These are phyloP conservation scores for Gaillardinia entomophila DNA, from an alignment of 805 yeast species.

Conservation along the genomic window DNA sequence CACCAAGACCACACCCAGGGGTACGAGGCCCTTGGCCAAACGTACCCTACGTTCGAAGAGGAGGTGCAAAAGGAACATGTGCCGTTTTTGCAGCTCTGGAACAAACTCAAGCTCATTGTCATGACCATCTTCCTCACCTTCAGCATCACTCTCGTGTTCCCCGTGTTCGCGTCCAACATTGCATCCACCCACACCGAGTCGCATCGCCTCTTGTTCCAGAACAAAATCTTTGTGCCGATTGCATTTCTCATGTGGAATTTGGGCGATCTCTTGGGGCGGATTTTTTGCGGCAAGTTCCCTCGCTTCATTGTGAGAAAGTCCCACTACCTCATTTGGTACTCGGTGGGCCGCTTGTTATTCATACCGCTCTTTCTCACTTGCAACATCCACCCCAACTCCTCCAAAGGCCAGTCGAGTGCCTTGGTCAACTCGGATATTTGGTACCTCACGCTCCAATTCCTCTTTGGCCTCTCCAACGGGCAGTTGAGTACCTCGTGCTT, in stretches of 20 bases:
- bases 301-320: slow-evolving; percentile 34
- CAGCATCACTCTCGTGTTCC: slow-evolving; percentile 70
- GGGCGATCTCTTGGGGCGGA: slow-evolving; percentile 81
- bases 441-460: slow-evolving; percentile 65
- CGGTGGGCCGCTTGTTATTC: slow-evolving; percentile 51
- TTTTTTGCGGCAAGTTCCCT: slow-evolving; percentile 45
- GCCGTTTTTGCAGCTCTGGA: slow-evolving; percentile 56
- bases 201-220: slow-evolving; percentile 35
- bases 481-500: slow-evolving; percentile 76
- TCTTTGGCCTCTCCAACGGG: slow-evolving; percentile 86
- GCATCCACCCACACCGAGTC: slow-evolving; percentile 39
- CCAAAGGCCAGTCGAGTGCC: slow-evolving; percentile 28
- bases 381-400: slow-evolving; percentile 41
- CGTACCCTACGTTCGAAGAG: slow-evolving; percentile 6
- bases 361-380: slow-evolving; percentile 72
- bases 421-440: slow-evolving; percentile 52
- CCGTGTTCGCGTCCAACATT: slow-evolving; percentile 79
- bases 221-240: slow-evolving; percentile 57
- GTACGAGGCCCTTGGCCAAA: slow-evolving; percentile 11
- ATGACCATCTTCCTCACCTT: slow-evolving; percentile 70
- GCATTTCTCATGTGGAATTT: slow-evolving; percentile 82
- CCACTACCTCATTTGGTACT: slow-evolving; percentile 42
- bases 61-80: slow-evolving; percentile 33
- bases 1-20: slow-evolving; percentile 20
- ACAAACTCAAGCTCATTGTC: slow-evolving; percentile 58